These are phyloP conservation scores for Coemansia sp. DNA, from an alignment of 192 early-diverging fungal genomes.

Conservation along the genomic window DNA sequence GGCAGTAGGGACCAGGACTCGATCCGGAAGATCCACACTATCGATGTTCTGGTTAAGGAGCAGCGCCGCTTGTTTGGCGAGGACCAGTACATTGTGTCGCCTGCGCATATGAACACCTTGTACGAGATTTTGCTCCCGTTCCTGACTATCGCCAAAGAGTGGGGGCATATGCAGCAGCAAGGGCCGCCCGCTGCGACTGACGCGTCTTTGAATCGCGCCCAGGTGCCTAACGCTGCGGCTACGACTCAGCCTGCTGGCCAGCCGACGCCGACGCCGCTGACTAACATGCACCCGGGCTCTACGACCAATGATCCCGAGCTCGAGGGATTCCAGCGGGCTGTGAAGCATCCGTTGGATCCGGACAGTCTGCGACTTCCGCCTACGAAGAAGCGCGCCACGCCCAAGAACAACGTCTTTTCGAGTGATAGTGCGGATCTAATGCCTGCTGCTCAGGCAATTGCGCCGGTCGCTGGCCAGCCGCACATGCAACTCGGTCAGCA, in stretches of 20 bases:
- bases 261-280: slow-evolving; percentile 31
- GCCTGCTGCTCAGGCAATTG: background rate
- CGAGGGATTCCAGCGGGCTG: slow-evolving; percentile 50
- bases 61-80: slow-evolving; percentile 40
- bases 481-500: slow-evolving; percentile 2
- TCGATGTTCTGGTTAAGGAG: slow-evolving; percentile 31
- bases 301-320: slow-evolving; percentile 46
- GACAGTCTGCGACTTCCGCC: slow-evolving; percentile 45
- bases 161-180: slow-evolving; percentile 31
- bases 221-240: background rate
- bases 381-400: slow-evolving; percentile 39
- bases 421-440: background rate
- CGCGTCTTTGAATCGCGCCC: background rate
- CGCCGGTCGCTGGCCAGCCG: background rate
- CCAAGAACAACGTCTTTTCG: slow-evolving; percentile 4
- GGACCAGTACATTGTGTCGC: slow-evolving; percentile 42
- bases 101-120: background rate
- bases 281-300: slow-evolving; percentile 50
- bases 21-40: slow-evolving; percentile 18
- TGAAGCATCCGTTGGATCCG: slow-evolving; percentile 53
- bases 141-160: slow-evolving; percentile 37
- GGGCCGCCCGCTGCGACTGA: background rate
- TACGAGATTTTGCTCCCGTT: slow-evolving; percentile 13
- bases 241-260: background rate
- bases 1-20: slow-evolving; percentile 15